Conservation (phyloP, 371 early-diverging fungal species). For the Fennellomyces sp. region DNA sequence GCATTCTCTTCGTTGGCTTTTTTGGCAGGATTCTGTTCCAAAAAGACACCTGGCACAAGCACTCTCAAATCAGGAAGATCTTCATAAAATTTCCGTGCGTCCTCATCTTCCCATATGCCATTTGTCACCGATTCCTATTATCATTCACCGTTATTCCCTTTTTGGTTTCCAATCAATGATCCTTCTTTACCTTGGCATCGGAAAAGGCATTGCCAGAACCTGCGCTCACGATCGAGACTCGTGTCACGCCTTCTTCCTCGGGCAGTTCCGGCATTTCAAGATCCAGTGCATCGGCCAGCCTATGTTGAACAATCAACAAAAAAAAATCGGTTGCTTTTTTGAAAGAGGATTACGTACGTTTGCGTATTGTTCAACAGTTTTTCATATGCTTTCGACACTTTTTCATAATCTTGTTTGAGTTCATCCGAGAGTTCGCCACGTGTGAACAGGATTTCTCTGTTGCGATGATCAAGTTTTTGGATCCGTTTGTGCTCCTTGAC, state of each 20-base stretch:
- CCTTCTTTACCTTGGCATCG: slow-evolving; percentile 51
- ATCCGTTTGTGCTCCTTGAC: slow-evolving; percentile 77
- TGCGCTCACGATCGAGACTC: slow-evolving; percentile 54
- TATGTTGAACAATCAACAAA: slow-evolving; percentile 10
- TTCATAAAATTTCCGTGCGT: slow-evolving; percentile 83
- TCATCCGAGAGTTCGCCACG: slow-evolving; percentile 87
- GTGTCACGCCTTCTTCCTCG: slow-evolving; percentile 58
- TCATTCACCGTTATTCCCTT: slow-evolving; percentile 23
- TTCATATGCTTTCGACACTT: slow-evolving; percentile 71
- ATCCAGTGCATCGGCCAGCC: slow-evolving; percentile 66
- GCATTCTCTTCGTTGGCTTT: slow-evolving; percentile 23
- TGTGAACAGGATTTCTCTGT: slow-evolving; percentile 80
- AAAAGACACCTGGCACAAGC: slow-evolving; percentile 79
- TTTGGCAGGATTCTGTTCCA: slow-evolving; percentile 43
- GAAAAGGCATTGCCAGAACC: slow-evolving; percentile 31
- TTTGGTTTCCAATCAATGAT: too few species aligned
- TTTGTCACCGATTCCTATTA: slow-evolving; percentile 45
- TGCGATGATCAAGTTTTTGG: slow-evolving; percentile 73
- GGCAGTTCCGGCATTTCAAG: slow-evolving; percentile 78
- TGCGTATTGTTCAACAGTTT: slow-evolving; percentile 67
- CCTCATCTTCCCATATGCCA: slow-evolving; percentile 90
- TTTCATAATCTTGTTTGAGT: slow-evolving; percentile 77
- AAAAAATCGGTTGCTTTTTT: not conserved
- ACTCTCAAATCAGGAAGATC: slow-evolving; percentile 74
- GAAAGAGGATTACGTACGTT: slow-evolving; percentile 23